phyloP scores from a whole-genome alignment of 495 filamentous ascomycete species.

The Saxispiralis lemnorum region DNA sequence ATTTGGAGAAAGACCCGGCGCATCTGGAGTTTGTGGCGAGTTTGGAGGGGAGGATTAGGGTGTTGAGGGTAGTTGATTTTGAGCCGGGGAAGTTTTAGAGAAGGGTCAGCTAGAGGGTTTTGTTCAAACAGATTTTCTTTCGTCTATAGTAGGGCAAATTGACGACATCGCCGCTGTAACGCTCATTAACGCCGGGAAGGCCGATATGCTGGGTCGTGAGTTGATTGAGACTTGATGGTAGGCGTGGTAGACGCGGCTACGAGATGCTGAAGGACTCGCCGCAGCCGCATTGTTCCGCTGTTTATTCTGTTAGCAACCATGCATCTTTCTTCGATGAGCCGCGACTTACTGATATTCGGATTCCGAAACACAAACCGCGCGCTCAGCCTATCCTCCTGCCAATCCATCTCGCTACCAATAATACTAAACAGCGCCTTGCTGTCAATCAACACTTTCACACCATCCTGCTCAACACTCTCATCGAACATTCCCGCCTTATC shows the following conservation, averaged over 20 bases:
- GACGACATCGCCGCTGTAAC: neutral
- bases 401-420: conserved; percentile 98
- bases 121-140: neutral
- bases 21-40: conserved; percentile 20
- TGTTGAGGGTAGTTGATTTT: conserved; percentile 28
- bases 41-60: conserved; percentile 17
- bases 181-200: neutral
- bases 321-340: neutral
- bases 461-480: conserved; percentile 86
- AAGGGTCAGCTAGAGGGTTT: neutral
- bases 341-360: conserved; percentile 84
- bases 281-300: conserved; percentile 93
- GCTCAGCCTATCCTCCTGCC: conserved; percentile 87
- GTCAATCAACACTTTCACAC: conserved; percentile 88
- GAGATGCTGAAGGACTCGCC: conserved; percentile 92
- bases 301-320: conserved; percentile 1
- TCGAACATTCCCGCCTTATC: conserved; percentile 77
- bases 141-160: neutral
- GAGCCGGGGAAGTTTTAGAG: conserved; percentile 19
- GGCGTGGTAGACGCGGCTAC: conserved; percentile 6
- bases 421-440: conserved; percentile 94
- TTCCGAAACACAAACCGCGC: conserved; percentile 85
- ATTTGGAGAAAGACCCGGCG: conserved; percentile 27
- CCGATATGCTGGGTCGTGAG: too few species aligned
- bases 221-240: neutral